phyloP scores from a whole-genome alignment of 176 grass and related monocot genomes.

The Cocos nucifera region DNA sequence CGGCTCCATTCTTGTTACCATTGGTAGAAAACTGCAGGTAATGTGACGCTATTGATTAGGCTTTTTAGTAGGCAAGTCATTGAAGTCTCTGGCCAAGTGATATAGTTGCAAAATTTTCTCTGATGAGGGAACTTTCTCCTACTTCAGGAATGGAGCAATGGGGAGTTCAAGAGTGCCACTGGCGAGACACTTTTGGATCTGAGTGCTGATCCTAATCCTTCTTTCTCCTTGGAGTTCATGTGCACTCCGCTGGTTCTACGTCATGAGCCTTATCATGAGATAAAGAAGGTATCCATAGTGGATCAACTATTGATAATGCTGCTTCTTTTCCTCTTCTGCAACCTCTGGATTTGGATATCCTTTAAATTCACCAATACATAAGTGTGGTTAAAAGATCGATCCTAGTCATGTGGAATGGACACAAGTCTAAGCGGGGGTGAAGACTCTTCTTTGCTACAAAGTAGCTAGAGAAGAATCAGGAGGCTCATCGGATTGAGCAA shows the following conservation, averaged over 20 bases:
- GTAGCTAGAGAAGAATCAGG: too few species aligned
- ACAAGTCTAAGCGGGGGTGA: too few species aligned
- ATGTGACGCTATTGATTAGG: not conserved
- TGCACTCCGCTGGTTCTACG: conserved; percentile 36
- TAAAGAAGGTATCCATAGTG: conserved; percentile 36
- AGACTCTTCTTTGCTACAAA: too few species aligned
- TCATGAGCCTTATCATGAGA: conserved; percentile 25
- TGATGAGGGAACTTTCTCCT: not conserved
- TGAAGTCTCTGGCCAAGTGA: not conserved
- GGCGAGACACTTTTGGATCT: conserved; percentile 55
- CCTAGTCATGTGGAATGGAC: too few species aligned
- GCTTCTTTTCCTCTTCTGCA: conserved; percentile 38
- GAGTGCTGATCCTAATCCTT: conserved; percentile 36
- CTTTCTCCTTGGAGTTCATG: conserved; percentile 66
- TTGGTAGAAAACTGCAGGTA: conserved; percentile 78
- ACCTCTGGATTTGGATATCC: conserved; percentile 26
- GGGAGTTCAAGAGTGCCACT: conserved; percentile 57
- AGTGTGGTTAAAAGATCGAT: not conserved
- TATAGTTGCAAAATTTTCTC: conserved; percentile 9
- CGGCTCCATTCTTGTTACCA: conserved; percentile 53
- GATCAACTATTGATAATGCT: conserved; percentile 53
- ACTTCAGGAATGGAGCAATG: conserved; percentile 50
- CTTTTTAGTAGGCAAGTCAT: not conserved
- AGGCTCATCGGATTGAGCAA: too few species aligned
- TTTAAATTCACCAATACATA: conserved; percentile 1